Conservation (phyloP, 2,329 filamentous ascomycete species). For the Aspergillus aculeatinus region DNA sequence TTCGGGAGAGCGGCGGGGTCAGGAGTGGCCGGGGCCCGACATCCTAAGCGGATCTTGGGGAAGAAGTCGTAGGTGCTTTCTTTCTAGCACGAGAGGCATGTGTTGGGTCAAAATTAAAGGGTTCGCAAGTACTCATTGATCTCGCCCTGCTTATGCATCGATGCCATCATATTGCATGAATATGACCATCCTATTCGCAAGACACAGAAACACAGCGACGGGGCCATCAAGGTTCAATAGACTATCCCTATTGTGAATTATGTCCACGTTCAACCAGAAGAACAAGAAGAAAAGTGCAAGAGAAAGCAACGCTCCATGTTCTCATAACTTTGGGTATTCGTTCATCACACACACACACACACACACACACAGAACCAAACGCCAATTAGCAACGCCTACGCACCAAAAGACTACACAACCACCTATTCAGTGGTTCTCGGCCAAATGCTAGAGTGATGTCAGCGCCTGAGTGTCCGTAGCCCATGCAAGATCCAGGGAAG, state of each 20-base stretch:
- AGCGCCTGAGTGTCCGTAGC: not conserved
- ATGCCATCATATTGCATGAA: not conserved
- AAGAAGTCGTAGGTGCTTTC: constrained; percentile 28
- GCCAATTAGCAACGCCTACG: constrained; percentile 15
- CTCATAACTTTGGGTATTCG: constrained; percentile 18
- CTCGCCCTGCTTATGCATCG: not conserved
- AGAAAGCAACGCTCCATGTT: constrained; percentile 12
- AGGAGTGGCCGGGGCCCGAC: constrained; percentile 23
- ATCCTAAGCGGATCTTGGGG: constrained; percentile 39
- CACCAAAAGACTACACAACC: not conserved
- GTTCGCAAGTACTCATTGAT: not conserved
- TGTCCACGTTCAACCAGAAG: not conserved
- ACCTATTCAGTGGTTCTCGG: constrained; percentile 35
- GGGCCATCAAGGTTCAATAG: not conserved
- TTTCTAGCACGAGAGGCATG: not conserved
- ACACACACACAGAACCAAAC: constrained; percentile 7
- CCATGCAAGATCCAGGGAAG: not conserved
- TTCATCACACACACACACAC: constrained; percentile 3
- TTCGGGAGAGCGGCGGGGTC: constrained; percentile 21
- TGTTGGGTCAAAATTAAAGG: not conserved
- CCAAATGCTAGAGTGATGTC: constrained; percentile 37
- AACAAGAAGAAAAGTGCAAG: constrained; percentile 9
- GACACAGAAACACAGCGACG: not conserved
- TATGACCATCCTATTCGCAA: not conserved
- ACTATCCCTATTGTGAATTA: not conserved